Conservation (phyloP, 805 yeast species). For the Starmerella stigmatis region DNA sequence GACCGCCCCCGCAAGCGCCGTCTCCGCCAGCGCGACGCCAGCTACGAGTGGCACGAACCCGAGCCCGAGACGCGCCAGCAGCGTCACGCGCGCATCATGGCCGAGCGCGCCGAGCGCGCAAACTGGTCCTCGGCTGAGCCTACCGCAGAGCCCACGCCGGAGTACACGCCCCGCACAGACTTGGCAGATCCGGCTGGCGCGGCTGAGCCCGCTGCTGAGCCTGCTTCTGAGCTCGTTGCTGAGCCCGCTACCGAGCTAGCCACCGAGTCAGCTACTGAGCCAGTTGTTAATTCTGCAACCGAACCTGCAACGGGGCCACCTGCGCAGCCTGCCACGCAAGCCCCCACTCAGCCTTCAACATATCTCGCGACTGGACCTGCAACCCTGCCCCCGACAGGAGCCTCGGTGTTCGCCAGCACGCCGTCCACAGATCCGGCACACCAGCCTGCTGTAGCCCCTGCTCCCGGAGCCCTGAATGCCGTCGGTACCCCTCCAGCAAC, state of each 20-base stretch:
- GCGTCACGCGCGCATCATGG: conserved; percentile 21
- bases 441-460: background rate
- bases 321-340: too few species aligned
- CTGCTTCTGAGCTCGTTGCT: background rate
- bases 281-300: too few species aligned
- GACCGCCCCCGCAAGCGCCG: conserved; percentile 10
- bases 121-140: background rate
- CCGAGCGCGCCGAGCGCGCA: conserved; percentile 19
- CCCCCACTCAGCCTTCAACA: too few species aligned
- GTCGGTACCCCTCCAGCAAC: too few species aligned
- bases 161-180: background rate
- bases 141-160: background rate
- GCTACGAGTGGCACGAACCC: conserved; percentile 19
- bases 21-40: conserved; percentile 13
- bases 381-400: too few species aligned
- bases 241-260: background rate
- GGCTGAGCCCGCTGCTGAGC: background rate
- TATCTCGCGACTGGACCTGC: too few species aligned
- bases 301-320: too few species aligned
- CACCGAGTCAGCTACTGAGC: background rate
- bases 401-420: background rate
- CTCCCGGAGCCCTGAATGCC: too few species aligned
- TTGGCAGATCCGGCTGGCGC: background rate
- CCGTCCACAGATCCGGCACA: background rate
- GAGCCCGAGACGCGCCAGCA: conserved; percentile 22